Evolutionary conservation across 768 basidiomycete genomes (phyloP).

Genomic region (Collybia sordida): DNA sequence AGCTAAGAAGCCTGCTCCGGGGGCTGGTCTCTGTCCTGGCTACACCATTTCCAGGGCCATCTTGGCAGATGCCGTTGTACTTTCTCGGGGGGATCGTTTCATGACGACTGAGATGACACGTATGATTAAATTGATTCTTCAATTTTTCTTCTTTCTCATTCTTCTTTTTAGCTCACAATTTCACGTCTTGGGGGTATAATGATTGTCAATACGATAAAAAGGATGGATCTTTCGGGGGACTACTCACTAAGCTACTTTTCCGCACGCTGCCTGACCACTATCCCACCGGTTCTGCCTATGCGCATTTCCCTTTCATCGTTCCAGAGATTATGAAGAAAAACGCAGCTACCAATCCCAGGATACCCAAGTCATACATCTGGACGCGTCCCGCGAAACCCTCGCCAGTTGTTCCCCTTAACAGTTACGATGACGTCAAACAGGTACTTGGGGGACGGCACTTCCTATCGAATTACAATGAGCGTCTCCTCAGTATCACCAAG

Average conservation of each 20-base stretch:
- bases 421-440: constrained; percentile 30
- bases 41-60: constrained; percentile 88
- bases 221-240: constrained; percentile 76
- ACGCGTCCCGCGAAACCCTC: constrained; percentile 39
- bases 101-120: constrained; percentile 77
- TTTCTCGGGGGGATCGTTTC: constrained; percentile 80
- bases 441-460: constrained; percentile 32
- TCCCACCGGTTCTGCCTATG: constrained; percentile 62
- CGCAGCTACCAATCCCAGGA: constrained; percentile 28
- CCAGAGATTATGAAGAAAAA: constrained; percentile 48
- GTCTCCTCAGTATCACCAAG: constrained; percentile 29
- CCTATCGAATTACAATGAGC: constrained; percentile 30
- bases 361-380: constrained; percentile 56
- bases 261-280: constrained; percentile 70
- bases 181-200: constrained; percentile 79
- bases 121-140: constrained; percentile 29
- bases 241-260: constrained; percentile 73
- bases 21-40: constrained; percentile 78
- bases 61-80: constrained; percentile 71
- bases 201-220: constrained; percentile 62
- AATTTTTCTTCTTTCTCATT: background rate
- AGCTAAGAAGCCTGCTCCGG: constrained; percentile 59
- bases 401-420: constrained; percentile 25
- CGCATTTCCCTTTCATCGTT: constrained; percentile 79
- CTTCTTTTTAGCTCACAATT: constrained; percentile 53